Conservation (phyloP, 2,329 filamentous ascomycete genomes). For the Fusarium stilboides region DNA sequence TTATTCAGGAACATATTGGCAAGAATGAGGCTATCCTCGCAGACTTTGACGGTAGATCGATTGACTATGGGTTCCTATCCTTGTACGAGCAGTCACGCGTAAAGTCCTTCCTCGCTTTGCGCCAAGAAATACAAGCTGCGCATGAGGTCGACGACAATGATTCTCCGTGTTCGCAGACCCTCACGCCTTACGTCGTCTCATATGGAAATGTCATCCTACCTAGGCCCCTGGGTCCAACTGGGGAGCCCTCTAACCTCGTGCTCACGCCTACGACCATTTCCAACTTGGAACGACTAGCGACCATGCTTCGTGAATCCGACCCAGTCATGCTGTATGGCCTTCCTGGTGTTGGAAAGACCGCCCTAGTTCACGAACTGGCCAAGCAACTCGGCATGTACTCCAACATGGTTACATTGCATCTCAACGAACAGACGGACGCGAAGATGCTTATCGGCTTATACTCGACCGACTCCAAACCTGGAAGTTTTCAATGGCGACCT, state of each 20-base stretch:
- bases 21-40: conserved; percentile 73
- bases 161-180: conserved; percentile 53
- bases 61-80: conserved; percentile 84
- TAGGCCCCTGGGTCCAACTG: conserved; percentile 66
- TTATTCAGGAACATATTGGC: conserved; percentile 77
- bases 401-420: conserved; percentile 91
- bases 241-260: conserved; percentile 69
- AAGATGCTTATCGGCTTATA: conserved; percentile 97
- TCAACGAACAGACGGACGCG: conserved; percentile 98
- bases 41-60: conserved; percentile 79
- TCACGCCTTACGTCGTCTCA: conserved; percentile 74
- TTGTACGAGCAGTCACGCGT: conserved; percentile 71
- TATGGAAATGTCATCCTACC: conserved; percentile 80
- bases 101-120: conserved; percentile 61
- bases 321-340: conserved; percentile 87
- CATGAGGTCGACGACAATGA: conserved; percentile 25
- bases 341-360: conserved; percentile 92
- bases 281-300: conserved; percentile 81
- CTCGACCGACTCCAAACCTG: conserved; percentile 87
- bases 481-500: conserved; percentile 91
- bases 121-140: conserved; percentile 55
- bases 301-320: conserved; percentile 74
- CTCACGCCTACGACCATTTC: conserved; percentile 78
- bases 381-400: conserved; percentile 83
- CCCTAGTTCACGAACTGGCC: conserved; percentile 85